phyloP scores from a whole-genome alignment of 2,329 filamentous ascomycete species.

The Verticillium tricorpus region DNA sequence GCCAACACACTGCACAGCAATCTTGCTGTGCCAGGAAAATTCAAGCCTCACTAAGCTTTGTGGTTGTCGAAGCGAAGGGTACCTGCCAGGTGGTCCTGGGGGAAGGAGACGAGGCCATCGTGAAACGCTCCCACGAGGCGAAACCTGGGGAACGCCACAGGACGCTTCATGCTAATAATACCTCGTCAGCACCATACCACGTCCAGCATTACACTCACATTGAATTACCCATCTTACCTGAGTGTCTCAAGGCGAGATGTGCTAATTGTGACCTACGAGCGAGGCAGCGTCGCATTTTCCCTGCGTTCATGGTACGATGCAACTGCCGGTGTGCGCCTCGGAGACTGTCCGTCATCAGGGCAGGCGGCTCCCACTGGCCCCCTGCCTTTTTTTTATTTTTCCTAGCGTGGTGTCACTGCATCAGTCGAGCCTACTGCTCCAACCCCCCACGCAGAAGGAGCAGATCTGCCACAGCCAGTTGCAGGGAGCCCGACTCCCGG shows the following conservation, averaged over 20 bases:
- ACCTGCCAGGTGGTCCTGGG: not conserved
- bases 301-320: not conserved
- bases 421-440: not conserved
- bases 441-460: not conserved
- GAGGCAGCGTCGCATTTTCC: too few relatives aligned
- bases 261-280: not conserved
- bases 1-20: not conserved
- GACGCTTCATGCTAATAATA: not conserved
- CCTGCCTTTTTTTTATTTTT: not conserved
- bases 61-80: not conserved
- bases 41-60: not conserved
- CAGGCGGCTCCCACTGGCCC: not conserved
- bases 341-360: not conserved
- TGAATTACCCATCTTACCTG: too few relatives aligned
- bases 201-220: not conserved
- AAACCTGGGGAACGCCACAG: not conserved
- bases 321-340: not conserved
- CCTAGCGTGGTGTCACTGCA: not conserved
- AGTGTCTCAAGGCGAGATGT: not conserved
- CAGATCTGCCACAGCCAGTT: not conserved
- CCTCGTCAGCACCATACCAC: not conserved
- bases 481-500: not conserved
- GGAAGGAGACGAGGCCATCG: not conserved
- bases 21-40: not conserved
- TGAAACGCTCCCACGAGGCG: not conserved